Evolutionary conservation across 2,329 filamentous ascomycete species (phyloP), one percentile per base, ranked within the genome.

Genomic region (Xenoacremonium recifei): DNA sequence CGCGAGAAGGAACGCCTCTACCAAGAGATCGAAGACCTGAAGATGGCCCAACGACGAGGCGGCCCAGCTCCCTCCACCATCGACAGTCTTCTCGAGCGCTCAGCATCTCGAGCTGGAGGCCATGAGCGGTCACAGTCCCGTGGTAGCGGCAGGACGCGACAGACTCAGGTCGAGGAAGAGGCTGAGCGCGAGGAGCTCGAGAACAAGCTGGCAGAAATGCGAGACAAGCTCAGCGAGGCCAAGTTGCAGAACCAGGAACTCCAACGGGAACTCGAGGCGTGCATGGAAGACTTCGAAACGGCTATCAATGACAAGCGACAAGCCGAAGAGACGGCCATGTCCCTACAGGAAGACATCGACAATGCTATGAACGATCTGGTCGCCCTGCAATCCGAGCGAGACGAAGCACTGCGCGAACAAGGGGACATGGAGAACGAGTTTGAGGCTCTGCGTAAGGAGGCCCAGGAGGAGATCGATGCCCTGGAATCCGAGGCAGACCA

Each of bases 11-110:
- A 97, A 62, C 82, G 90, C 5, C 75, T 99, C 7, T 95, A 97
- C 64, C 89, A 96, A 61, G 92, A 99, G 63, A 97, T 97, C 49
- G 93, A 99, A 66, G 91, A 96, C 48, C 75, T 99, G 48, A 99
- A 97, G 68, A 82, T 97, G 56, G 82, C 87, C 2, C 85, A 90
- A 51, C 84, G 90, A 40, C 83, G 89, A 49, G 81, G 80, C 21
- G 86, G 77, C 53, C 59, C 72, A 4, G 75, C 77, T 1, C 75
- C 77, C 0, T 81, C 80, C 1, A 80, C 89, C 2, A 83, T 92
- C 5, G 93, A 97, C 60, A 96, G 90, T 61, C 86, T 97, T 32
- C 79, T 97, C 21, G 93, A 97, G 46, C 82, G 93, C n/a, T 96
- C 92, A 1, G 89, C 91, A 11, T 96, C 92, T 4, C 83, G 92